Percentiles rank a stretch among this genome's conserved stretches.
Conservation (phyloP, 805 yeast species). For the Blastobotrys americana region DNA sequence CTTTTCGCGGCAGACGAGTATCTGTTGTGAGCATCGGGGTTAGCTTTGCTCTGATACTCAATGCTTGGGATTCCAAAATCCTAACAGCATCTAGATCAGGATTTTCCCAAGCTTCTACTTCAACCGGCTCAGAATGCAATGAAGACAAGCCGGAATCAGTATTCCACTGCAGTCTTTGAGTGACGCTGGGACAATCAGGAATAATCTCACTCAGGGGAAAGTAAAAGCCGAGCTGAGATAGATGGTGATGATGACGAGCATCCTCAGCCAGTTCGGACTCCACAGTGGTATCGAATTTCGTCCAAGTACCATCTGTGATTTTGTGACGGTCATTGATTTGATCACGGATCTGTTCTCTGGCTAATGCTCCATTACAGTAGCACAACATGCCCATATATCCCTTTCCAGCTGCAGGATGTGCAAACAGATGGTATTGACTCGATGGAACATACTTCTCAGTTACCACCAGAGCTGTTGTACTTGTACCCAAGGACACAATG, state of each 20-base stretch:
- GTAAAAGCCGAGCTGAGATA: constrained; percentile 52
- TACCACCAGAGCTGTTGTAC: constrained; percentile 79
- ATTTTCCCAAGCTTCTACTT: constrained; percentile 19
- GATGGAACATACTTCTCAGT: constrained; percentile 75
- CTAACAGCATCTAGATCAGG: constrained; percentile 60
- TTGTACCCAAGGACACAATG: constrained; percentile 77
- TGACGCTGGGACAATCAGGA: constrained; percentile 58
- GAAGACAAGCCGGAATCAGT: no score
- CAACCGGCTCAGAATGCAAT: no score
- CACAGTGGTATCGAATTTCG: constrained; percentile 21
- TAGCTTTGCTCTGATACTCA: constrained; percentile 72
- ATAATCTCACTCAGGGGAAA: constrained; percentile 90
- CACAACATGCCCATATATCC: constrained; percentile 94
- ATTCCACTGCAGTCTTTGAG: constrained; percentile 12
- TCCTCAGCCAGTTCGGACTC: not conserved
- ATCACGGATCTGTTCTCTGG: constrained; percentile 71
- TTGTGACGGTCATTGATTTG: constrained; percentile 42
- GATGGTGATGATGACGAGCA: not conserved
- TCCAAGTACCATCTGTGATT: constrained; percentile 24
- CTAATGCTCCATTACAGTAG: constrained; percentile 84
- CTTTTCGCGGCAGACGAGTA: constrained; percentile 51
- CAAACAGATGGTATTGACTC: constrained; percentile 75
- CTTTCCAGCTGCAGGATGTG: constrained; percentile 71
- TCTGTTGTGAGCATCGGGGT: constrained; percentile 59
- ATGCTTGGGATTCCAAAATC: constrained; percentile 80